A percentile compares a stretch with the other conserved stretches of the same genome.
phyloP scores from a whole-genome alignment of 768 basidiomycete species.

The Amanita fuliginea region DNA sequence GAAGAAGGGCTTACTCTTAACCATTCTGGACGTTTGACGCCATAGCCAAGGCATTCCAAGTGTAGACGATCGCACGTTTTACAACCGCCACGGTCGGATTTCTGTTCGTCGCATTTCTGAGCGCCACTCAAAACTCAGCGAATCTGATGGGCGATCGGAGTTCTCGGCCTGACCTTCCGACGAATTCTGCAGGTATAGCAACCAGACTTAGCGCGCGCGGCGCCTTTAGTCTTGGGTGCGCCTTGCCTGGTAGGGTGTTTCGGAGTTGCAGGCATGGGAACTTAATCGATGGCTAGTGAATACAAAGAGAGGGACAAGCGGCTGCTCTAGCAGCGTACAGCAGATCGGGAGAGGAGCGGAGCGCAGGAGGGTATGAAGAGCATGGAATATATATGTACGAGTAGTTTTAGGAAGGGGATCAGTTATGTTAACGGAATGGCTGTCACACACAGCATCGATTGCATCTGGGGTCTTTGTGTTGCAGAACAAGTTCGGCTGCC shows the following conservation, averaged over 20 bases:
- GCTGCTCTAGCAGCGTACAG: not conserved
- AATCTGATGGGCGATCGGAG: constrained; percentile 8
- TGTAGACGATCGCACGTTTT: constrained; percentile 69
- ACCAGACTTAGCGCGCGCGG: constrained; percentile 77
- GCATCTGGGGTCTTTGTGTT: constrained; percentile 5
- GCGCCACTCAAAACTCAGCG: constrained; percentile 10
- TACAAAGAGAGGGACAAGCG: not conserved
- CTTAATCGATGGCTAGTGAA: constrained; percentile 5
- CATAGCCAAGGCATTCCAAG: constrained; percentile 80
- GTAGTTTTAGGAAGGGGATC: constrained; percentile 11
- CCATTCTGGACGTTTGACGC: constrained; percentile 80
- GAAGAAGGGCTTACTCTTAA: constrained; percentile 48
- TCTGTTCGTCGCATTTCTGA: constrained; percentile 81
- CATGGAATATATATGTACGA: constrained; percentile 24
- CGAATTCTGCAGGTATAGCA: constrained; percentile 85
- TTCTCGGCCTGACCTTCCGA: constrained; percentile 49
- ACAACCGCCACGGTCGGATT: constrained; percentile 50
- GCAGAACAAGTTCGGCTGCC: not conserved
- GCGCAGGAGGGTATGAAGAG: constrained; percentile 10
- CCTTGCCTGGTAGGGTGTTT: constrained; percentile 35
- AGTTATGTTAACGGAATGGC: constrained; percentile 6
- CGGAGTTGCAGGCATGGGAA: constrained; percentile 27
- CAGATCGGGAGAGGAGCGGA: constrained; percentile 10
- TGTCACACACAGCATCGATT: constrained; percentile 1
- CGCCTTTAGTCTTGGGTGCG: constrained; percentile 68